A percentile compares a stretch with the other conserved stretches of the same genome.
These are phyloP conservation scores for Penicillium sp. DNA, from an alignment of 2,329 filamentous ascomycete species.

Conservation along the genomic window DNA sequence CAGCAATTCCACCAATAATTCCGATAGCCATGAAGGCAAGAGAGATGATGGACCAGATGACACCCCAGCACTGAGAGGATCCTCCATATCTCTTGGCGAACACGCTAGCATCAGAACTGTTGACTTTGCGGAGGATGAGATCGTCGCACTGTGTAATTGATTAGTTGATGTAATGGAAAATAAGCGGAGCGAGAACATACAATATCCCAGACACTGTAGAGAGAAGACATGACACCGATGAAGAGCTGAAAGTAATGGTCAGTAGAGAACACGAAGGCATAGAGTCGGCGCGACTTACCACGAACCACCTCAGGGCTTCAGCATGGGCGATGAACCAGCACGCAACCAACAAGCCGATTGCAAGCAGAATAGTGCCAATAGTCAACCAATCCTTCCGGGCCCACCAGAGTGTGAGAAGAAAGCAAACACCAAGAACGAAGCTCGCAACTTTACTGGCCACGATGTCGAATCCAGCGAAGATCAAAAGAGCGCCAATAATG, in stretches of 20 bases:
- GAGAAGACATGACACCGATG: slow-evolving; percentile 76
- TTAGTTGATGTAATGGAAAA: slow-evolving; percentile 5
- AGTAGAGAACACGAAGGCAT: slow-evolving; percentile 6
- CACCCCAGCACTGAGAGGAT: slow-evolving; percentile 76
- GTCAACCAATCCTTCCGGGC: slow-evolving; percentile 76
- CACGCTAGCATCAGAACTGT: slow-evolving; percentile 74
- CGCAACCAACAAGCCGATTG: slow-evolving; percentile 68
- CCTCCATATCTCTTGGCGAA: slow-evolving; percentile 77
- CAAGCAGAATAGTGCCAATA: slow-evolving; percentile 66
- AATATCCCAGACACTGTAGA: slow-evolving; percentile 84
- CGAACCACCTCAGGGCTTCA: slow-evolving; percentile 69
- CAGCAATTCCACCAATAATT: slow-evolving; percentile 74
- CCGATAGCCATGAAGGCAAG: slow-evolving; percentile 69
- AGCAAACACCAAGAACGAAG: slow-evolving; percentile 70
- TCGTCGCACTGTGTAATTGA: slow-evolving; percentile 64
- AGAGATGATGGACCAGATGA: slow-evolving; percentile 74
- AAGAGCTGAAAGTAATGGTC: slow-evolving; percentile 55
- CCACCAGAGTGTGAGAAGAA: slow-evolving; percentile 80
- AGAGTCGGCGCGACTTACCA: slow-evolving; percentile 46
- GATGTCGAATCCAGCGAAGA: slow-evolving; percentile 78
- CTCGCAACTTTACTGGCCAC: slow-evolving; percentile 78
- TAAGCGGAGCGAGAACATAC: slow-evolving; percentile 37
- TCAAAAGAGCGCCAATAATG: slow-evolving; percentile 73
- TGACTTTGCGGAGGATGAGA: slow-evolving; percentile 75
- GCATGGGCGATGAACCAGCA: slow-evolving; percentile 81